Evolutionary conservation across 148 eudicot genomes (phyloP), one percentile per base, ranked within the genome.

Genomic region (Vaccinium macrocarpon): DNA sequence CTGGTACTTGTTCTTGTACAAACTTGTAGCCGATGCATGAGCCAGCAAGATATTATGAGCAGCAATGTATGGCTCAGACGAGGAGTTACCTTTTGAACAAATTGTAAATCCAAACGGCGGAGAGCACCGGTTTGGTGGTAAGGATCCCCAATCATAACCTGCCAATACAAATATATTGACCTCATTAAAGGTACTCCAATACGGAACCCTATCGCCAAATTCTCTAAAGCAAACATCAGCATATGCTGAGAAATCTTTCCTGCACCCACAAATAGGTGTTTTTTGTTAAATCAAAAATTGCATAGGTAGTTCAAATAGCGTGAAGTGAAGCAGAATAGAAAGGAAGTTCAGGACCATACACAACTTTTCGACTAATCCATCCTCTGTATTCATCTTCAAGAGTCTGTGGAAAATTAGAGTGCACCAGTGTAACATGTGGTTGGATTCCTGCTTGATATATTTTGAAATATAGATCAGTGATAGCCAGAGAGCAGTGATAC

Each of bases 361-460:
- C 88, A 66, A 90, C 66, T 62, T 79, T 86, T 27, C 42, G 83
- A 87, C 88, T 90, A 73, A 91, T 50, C 80, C 88, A 93, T 61
- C 95, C 98, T 86, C 88, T 91, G 76, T 93, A 93, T 86, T 95
- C 92, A 51, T 95, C 95, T 88, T 91, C 91, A 57, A 95, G 97
- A 61, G 75, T 87, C 55, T 91, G 94, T 68, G 97, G 95, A 8
- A 86, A 56, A 87, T 94, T 93, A 55, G 52, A 14, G 78, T 95
- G 97, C 76, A 87, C 15, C 83, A 92, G 23, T 51, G 95, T 92
- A 68, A 90, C 92, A 85, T 95, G 95, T 72, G 97, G 95, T 83
- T 93, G 87, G 81, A 95, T 93, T 81, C 95, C 95, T 95, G 87
- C 79, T 80, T 19, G 55, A 82, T 66, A 35, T 55, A 51, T 11